Conservation (phyloP, 805 yeast genomes). For the Huiozyma naganishii region DNA sequence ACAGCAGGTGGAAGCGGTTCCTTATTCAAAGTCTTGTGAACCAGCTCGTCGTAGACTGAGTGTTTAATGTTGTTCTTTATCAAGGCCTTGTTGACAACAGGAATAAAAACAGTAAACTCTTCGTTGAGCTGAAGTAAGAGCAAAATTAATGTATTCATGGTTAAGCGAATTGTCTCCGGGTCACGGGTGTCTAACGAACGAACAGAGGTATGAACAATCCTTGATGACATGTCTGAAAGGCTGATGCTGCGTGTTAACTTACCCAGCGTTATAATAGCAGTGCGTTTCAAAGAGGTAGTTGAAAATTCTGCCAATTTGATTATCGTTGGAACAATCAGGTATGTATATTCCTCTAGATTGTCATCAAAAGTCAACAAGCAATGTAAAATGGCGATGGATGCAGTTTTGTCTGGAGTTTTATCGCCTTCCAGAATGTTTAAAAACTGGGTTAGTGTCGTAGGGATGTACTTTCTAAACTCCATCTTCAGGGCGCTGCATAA, state of each 20-base stretch:
- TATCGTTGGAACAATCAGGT: slow-evolving; percentile 69
- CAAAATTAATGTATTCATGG: slow-evolving; percentile 67
- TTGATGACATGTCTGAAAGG: slow-evolving; percentile 72
- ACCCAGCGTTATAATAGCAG: slow-evolving; percentile 74
- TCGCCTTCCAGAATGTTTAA: slow-evolving; percentile 64
- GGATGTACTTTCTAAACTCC: slow-evolving; percentile 74
- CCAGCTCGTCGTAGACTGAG: slow-evolving; percentile 64
- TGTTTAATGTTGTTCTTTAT: slow-evolving; percentile 52
- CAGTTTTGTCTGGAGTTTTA: slow-evolving; percentile 43
- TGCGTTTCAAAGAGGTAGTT: slow-evolving; percentile 41
- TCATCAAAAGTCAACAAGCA: slow-evolving; percentile 80
- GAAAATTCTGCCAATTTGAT: slow-evolving; percentile 68
- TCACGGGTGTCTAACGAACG: slow-evolving; percentile 41
- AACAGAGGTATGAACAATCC: slow-evolving; percentile 74
- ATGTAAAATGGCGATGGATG: slow-evolving; percentile 59
- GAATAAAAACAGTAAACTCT: slow-evolving; percentile 74
- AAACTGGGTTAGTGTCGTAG: slow-evolving; percentile 62
- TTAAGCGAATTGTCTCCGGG: slow-evolving; percentile 48
- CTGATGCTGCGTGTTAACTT: slow-evolving; percentile 57
- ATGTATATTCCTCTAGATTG: slow-evolving; percentile 76
- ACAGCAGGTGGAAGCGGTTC: slow-evolving; percentile 74
- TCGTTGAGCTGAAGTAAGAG: slow-evolving; percentile 63
- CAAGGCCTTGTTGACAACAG: slow-evolving; percentile 57
- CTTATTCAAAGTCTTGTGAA: slow-evolving; percentile 58
- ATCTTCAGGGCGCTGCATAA: slow-evolving; percentile 79